A percentile compares a stretch with the other conserved stretches of the same genome.
Evolutionary conservation across 257 asterid species (phyloP).

Genomic region (Solanum paucissectum): DNA sequence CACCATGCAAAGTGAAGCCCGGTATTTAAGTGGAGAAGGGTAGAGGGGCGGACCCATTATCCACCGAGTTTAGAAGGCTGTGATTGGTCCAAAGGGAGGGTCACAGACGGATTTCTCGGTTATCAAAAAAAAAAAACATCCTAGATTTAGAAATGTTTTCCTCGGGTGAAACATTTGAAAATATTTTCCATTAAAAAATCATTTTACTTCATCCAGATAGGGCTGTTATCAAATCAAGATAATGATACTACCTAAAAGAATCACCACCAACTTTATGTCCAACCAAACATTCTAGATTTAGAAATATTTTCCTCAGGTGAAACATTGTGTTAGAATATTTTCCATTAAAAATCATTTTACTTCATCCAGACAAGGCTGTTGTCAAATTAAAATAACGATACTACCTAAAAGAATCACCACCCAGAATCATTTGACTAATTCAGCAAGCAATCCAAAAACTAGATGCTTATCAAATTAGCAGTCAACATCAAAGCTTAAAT

Average conservation of each 20-base stretch:
- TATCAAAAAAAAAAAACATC: background rate
- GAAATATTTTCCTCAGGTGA: background rate
- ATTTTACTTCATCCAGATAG: background rate
- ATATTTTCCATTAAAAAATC: background rate
- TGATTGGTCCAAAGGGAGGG: too few relatives aligned
- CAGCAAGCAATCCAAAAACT: background rate
- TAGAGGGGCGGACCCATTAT: too few relatives aligned
- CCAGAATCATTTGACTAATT: background rate
- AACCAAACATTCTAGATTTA: background rate
- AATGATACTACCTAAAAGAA: background rate
- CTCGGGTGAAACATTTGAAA: background rate
- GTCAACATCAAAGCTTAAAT: background rate
- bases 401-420: background rate
- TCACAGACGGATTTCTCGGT: too few relatives aligned
- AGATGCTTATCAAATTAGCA: background rate
- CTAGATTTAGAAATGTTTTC: background rate
- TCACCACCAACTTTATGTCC: background rate
- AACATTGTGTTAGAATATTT: background rate
- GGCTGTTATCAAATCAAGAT: background rate
- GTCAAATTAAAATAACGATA: background rate
- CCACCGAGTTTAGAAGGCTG: too few relatives aligned
- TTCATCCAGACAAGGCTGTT: background rate
- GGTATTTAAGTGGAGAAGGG: too few relatives aligned
- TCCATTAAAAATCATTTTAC: background rate
- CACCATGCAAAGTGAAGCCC: too few relatives aligned